Base-by-base conservation (phyloP, 139 green algal genomes). In the Chlamydomonas schloesseri region DNA sequence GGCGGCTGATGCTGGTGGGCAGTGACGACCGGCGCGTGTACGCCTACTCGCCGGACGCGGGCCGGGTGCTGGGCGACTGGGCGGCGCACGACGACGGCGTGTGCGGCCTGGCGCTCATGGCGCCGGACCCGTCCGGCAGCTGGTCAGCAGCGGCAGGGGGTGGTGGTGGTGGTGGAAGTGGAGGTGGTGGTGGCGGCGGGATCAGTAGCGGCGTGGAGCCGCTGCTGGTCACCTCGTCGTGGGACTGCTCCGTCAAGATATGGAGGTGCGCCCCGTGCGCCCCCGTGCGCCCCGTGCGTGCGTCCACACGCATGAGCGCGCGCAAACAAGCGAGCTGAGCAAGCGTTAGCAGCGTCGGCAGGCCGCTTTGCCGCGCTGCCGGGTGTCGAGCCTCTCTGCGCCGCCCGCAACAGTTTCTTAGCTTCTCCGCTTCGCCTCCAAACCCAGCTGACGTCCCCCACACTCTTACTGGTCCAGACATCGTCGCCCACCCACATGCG, bases 181-280 rank as follows among this genome's bases (percentile, higher is more conserved):
- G 42, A 8, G 42, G 42, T 50, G 42, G 42, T 8, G 42, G 42
- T 50, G 42, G 42, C 42, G 42, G 42, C 42, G 42, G 42, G 6
- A 50, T 50, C 42, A 8, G 6, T 5, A 8, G 42, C 6, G 42
- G 42, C 42, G 42, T 50, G 60, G 1, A 21, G 2, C 2, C 64
- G 29, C 67, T 36, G 53, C 81, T 97, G 24, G 42, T 92, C 4
- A 95, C 93, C 0, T 87, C 88, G 18, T 95, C 91, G 4, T 97
- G 94, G 93, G 95, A 98, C 79, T 94, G 95, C 83, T 89, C 91
- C 4, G 84, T 97, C 31, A 95, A 94, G 84, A 62, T 95, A 3
- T 94, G 94, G 93, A 86, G 80, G 80, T 76, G 67, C 33, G 78
- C 10, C 33, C n/a, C n/a, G n/a, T n/a, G n/a, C n/a, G n/a, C n/a